Conservation (phyloP, 2,329 filamentous ascomycete genomes). For the Penicillium crustosum region DNA sequence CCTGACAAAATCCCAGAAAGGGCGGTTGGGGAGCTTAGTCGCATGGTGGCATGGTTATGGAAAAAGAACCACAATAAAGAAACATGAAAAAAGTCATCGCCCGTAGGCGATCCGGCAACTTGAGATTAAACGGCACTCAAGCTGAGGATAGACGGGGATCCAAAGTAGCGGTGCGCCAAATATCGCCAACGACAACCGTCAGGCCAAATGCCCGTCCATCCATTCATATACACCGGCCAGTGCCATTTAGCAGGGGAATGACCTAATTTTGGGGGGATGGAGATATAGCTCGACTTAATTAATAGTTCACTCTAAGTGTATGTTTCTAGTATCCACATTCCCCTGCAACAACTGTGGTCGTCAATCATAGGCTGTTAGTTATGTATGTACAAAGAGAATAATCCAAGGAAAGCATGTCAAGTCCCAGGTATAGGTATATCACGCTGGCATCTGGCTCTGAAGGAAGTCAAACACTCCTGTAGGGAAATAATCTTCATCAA, state of each 20-base stretch:
- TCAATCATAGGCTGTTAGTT: constrained; percentile 6
- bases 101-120: background rate
- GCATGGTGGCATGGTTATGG: too few species aligned
- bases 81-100: background rate
- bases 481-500: constrained; percentile 44
- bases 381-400: constrained; percentile 18
- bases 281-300: background rate
- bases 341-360: constrained; percentile 9
- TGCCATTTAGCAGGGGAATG: background rate
- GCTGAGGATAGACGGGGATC: background rate
- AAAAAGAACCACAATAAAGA: too few species aligned
- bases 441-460: constrained; percentile 45
- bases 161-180: background rate
- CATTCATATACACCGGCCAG: background rate
- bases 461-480: constrained; percentile 45
- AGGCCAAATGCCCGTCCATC: background rate
- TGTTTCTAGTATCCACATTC: background rate
- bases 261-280: too few species aligned
- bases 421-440: constrained; percentile 1
- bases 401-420: background rate
- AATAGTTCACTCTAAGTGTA: constrained; percentile 1
- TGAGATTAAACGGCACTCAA: background rate
- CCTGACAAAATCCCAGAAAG: too few species aligned
- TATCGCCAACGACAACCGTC: background rate
- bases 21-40: too few species aligned